Evolutionary conservation across 169 alveolate species (phyloP).

Genomic region (Eimeria acervulina): DNA sequence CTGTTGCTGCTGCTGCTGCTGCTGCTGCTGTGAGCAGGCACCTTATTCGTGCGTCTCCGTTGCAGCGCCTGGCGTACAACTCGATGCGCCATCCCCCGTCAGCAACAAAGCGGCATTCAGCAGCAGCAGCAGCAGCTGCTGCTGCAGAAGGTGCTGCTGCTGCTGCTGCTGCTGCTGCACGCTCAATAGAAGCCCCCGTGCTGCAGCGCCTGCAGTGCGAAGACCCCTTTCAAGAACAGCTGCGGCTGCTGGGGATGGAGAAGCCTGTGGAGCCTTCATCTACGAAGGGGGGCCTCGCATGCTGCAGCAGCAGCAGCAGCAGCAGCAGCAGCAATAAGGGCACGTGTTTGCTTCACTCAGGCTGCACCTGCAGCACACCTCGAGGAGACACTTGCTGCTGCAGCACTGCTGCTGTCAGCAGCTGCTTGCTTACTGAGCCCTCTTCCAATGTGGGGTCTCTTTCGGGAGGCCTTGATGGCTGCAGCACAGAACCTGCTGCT

Average conservation of each 20-base stretch:
- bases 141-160: no score
- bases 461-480: neutral
- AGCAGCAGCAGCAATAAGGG: slow-evolving; percentile 14
- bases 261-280: neutral
- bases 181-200: neutral
- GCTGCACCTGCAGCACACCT: neutral
- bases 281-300: no score
- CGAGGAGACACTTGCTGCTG: neutral
- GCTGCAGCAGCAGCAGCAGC: neutral
- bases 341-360: neutral
- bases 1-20: neutral
- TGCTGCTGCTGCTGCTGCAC: neutral
- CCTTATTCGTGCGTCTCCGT: slow-evolving; percentile 20
- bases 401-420: slow-evolving; percentile 22
- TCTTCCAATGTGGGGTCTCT: neutral
- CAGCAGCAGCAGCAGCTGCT: no score
- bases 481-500: no score
- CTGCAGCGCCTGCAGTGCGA: slow-evolving; percentile 3
- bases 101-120: neutral
- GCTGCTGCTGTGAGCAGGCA: no score
- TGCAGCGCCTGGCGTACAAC: neutral
- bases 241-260: neutral
- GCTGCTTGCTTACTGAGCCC: slow-evolving; percentile 37
- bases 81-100: slow-evolving; percentile 35
- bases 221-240: slow-evolving; percentile 2